A percentile compares a stretch with the other conserved stretches of the same genome.
Conservation (phyloP, 2,329 filamentous ascomycete genomes). For the Ascocoryne sarcoides region DNA sequence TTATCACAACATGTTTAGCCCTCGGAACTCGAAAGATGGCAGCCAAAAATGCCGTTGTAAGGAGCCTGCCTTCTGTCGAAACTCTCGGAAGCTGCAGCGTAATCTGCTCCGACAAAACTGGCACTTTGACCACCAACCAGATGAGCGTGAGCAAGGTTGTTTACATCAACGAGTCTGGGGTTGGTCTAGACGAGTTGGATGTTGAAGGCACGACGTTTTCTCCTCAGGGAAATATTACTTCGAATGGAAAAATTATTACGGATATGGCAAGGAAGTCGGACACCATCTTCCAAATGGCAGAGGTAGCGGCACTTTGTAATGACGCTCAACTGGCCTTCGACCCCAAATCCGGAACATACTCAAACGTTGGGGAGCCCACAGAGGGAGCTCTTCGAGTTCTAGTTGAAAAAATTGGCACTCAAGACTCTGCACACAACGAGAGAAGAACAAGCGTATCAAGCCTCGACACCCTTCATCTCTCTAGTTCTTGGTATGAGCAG, state of each 20-base stretch:
- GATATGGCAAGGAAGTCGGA: constrained; percentile 63
- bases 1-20: constrained; percentile 97
- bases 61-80: constrained; percentile 92
- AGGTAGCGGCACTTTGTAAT: constrained; percentile 75
- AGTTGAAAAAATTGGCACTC: constrained; percentile 87
- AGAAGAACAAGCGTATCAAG: constrained; percentile 38
- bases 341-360: constrained; percentile 61
- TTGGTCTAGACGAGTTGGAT: constrained; percentile 72
- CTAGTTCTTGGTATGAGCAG: constrained; percentile 78
- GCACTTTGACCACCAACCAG: constrained; percentile 95
- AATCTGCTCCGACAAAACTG: constrained; percentile 99
- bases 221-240: constrained; percentile 66
- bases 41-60: constrained; percentile 92
- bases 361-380: constrained; percentile 86
- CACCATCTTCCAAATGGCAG: constrained; percentile 70
- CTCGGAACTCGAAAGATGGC: constrained; percentile 98
- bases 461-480: constrained; percentile 63
- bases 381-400: constrained; percentile 87
- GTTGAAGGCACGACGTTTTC: constrained; percentile 91
- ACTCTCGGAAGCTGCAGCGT: constrained; percentile 98
- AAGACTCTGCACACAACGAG: constrained; percentile 40
- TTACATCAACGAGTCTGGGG: constrained; percentile 66
- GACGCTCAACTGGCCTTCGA: constrained; percentile 80
- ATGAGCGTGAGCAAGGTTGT: constrained; percentile 97
- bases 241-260: constrained; percentile 57